Evolutionary conservation across 1,284 basidiomycete species (phyloP).

Genomic region (Ceratobasidium sp.): DNA sequence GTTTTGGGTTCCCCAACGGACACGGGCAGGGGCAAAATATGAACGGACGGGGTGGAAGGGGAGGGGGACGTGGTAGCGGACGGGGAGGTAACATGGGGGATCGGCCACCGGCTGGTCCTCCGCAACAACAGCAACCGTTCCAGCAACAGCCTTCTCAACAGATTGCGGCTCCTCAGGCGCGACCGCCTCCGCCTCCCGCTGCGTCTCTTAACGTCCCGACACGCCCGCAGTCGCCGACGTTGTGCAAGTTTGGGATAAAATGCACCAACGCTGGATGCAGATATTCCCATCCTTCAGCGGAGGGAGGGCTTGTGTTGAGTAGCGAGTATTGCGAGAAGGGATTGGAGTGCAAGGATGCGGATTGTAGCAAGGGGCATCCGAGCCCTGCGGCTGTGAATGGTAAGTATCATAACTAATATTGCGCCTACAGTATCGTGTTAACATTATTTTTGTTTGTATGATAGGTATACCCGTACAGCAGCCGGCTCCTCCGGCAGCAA

Average conservation of each 20-base stretch:
- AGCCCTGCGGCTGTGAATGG: constrained; percentile 78
- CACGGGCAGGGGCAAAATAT: constrained; percentile 52
- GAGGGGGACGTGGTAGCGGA: constrained; percentile 43
- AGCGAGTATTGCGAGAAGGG: constrained; percentile 89
- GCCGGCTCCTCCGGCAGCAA: constrained; percentile 27
- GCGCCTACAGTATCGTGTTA: not conserved
- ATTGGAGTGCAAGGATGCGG: constrained; percentile 86
- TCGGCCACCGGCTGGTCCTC: constrained; percentile 9
- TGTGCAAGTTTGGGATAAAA: constrained; percentile 91
- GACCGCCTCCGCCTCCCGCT: constrained; percentile 48
- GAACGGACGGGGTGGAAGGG: constrained; percentile 49
- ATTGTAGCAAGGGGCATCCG: constrained; percentile 89
- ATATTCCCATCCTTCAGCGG: constrained; percentile 88
- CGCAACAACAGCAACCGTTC: constrained; percentile 7
- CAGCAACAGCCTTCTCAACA: constrained; percentile 46
- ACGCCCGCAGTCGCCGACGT: constrained; percentile 80
- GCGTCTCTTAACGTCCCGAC: constrained; percentile 61
- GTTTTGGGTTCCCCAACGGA: constrained; percentile 64
- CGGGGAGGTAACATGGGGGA: constrained; percentile 45
- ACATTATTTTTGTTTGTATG: not conserved
- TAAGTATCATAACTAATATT: not conserved
- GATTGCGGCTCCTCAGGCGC: constrained; percentile 55
- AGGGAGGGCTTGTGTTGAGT: constrained; percentile 92
- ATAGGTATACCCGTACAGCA: constrained; percentile 46
- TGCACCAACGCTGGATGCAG: constrained; percentile 88